Percentiles rank a stretch among this genome's conserved stretches.
Evolutionary conservation across 2,329 filamentous ascomycete species (phyloP).

Genomic region (Fusarium sp.): DNA sequence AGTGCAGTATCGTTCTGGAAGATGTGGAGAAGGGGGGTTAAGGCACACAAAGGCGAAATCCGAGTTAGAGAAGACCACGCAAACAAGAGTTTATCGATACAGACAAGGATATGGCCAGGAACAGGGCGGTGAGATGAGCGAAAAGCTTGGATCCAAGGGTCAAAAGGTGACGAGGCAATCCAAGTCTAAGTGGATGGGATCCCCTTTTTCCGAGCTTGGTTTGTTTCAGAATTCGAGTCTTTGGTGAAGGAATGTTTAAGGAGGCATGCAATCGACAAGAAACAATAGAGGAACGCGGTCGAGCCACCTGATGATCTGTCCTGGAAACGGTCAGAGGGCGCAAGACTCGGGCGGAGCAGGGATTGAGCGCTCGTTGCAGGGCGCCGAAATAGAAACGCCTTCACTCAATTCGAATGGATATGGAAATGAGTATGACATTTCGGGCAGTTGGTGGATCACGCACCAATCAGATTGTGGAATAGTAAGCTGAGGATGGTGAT

Average conservation of each 20-base stretch:
- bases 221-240: slow-evolving; percentile 40
- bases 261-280: slow-evolving; percentile 18
- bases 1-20: slow-evolving; percentile 47
- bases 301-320: slow-evolving; percentile 38
- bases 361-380: slow-evolving; percentile 35
- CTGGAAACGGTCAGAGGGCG: slow-evolving; percentile 35
- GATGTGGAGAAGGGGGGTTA: slow-evolving; percentile 45
- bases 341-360: slow-evolving; percentile 42
- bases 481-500: background rate
- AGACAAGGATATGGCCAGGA: slow-evolving; percentile 37
- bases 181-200: slow-evolving; percentile 23
- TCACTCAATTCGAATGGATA: background rate
- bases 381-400: slow-evolving; percentile 17
- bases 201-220: slow-evolving; percentile 33
- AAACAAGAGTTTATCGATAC: slow-evolving; percentile 19
- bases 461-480: slow-evolving; percentile 12
- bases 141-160: slow-evolving; percentile 38
- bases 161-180: slow-evolving; percentile 32
- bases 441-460: background rate
- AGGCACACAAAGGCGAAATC: slow-evolving; percentile 41
- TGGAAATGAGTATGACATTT: slow-evolving; percentile 17
- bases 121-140: slow-evolving; percentile 37
- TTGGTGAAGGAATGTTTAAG: slow-evolving; percentile 20
- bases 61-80: slow-evolving; percentile 29
- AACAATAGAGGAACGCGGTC: slow-evolving; percentile 32